Evolutionary conservation across 768 basidiomycete genomes (phyloP).

Genomic region (Asterophora parasitica): DNA sequence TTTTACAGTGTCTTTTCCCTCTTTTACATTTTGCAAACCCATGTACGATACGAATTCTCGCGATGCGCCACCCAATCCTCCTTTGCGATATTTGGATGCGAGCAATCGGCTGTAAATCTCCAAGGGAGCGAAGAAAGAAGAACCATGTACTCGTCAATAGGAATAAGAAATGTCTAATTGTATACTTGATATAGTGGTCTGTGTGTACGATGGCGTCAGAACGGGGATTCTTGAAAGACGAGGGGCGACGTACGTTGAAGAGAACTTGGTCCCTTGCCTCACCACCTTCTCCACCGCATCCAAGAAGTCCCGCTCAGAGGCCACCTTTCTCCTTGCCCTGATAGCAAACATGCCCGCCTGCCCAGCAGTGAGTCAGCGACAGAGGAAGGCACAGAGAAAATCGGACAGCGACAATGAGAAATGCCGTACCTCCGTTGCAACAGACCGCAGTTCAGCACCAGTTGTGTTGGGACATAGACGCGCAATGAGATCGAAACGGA

Average conservation of each 20-base stretch:
- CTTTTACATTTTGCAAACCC: too few relatives aligned
- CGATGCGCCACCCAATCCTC: too few relatives aligned
- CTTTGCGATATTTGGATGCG: too few relatives aligned
- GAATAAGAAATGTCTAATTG: constrained; percentile 49
- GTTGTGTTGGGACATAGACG: constrained; percentile 97
- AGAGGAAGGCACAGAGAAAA: constrained; percentile 1
- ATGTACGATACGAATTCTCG: too few relatives aligned
- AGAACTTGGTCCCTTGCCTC: constrained; percentile 96
- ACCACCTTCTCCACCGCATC: constrained; percentile 99
- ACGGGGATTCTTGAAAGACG: neutral
- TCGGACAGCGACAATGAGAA: too few relatives aligned
- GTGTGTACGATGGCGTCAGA: constrained; percentile 14
- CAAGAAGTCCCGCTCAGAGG: constrained; percentile 95
- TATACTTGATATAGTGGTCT: constrained; percentile 92
- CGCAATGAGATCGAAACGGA: constrained; percentile 96
- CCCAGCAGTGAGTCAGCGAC: neutral
- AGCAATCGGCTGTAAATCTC: too few relatives aligned
- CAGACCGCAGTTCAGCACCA: constrained; percentile 95
- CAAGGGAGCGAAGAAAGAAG: too few relatives aligned
- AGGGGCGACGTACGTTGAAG: constrained; percentile 74
- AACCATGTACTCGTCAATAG: too few relatives aligned
- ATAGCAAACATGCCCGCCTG: constrained; percentile 99
- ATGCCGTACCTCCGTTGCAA: constrained; percentile 82
- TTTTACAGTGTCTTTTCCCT: too few relatives aligned
- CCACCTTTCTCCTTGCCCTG: constrained; percentile 91